These are phyloP conservation scores for Syzygium oleosum DNA, from an alignment of 345 rosid species.

Conservation along the genomic window DNA sequence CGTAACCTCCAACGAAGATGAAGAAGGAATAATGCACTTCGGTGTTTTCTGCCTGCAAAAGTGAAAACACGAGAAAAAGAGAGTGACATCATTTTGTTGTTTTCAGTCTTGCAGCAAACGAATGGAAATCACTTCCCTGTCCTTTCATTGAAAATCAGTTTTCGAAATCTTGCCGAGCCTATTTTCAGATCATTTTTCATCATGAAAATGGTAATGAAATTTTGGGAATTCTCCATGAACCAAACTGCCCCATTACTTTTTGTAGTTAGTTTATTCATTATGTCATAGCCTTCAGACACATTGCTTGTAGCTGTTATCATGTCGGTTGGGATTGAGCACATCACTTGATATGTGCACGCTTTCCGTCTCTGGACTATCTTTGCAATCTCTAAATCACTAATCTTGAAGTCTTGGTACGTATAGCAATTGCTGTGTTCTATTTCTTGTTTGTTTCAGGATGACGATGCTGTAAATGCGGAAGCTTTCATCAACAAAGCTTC, in stretches of 20 bases:
- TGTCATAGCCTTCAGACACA: background rate
- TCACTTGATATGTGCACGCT: background rate
- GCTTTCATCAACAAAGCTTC: conserved; percentile 96
- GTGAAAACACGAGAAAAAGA: background rate
- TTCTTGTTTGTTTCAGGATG: conserved; percentile 53
- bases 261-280: background rate
- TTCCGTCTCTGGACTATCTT: background rate
- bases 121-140: background rate
- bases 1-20: background rate
- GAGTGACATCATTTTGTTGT: background rate
- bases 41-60: background rate
- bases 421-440: background rate
- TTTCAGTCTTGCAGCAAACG: background rate
- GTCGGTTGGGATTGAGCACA: background rate
- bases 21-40: background rate
- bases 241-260: background rate
- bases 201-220: background rate
- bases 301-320: background rate
- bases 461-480: conserved; percentile 97
- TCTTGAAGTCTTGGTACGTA: background rate
- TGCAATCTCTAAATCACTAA: background rate
- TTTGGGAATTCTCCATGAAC: background rate
- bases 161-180: background rate
- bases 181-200: background rate
- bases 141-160: background rate